Evolutionary conservation across 257 asterid species (phyloP).

Genomic region (Eustoma russellianum): DNA sequence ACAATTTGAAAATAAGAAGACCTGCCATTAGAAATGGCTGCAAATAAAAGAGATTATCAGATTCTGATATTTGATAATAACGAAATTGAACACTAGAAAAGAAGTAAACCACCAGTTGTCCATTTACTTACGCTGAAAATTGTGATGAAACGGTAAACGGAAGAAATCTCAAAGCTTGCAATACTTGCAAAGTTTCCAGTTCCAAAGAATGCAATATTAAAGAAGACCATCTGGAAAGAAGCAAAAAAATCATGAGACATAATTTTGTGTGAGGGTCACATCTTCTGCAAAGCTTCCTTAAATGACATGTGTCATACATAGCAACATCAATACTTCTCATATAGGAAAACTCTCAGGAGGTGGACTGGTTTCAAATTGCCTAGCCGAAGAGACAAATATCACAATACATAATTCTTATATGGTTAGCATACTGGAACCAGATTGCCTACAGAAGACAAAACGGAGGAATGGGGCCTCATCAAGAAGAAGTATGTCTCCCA

Average conservation of each 20-base stretch:
- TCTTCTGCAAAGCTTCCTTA: neutral
- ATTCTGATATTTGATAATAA: constrained; percentile 3
- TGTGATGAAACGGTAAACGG: constrained; percentile 93
- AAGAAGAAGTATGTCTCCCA: no score
- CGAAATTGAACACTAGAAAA: neutral
- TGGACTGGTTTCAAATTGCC: no score
- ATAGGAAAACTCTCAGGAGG: no score
- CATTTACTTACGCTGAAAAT: constrained; percentile 73
- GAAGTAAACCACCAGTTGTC: neutral
- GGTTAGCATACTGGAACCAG: no score
- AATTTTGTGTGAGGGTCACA: neutral
- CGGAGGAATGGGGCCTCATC: no score
- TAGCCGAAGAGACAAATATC: no score
- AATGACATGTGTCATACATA: no score
- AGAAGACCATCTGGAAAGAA: constrained; percentile 67
- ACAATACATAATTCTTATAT: no score
- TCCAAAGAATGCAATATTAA: constrained; percentile 95
- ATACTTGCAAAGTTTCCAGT: constrained; percentile 97
- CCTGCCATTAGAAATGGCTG: constrained; percentile 99
- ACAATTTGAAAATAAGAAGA: constrained; percentile 74
- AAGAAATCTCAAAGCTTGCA: constrained; percentile 96
- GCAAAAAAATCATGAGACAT: neutral
- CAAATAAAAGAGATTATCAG: constrained; percentile 18
- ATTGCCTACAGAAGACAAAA: no score
- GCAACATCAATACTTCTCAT: neutral